Evolutionary conservation across 345 rosid species (phyloP).

Genomic region (Gossypium thurberi): DNA sequence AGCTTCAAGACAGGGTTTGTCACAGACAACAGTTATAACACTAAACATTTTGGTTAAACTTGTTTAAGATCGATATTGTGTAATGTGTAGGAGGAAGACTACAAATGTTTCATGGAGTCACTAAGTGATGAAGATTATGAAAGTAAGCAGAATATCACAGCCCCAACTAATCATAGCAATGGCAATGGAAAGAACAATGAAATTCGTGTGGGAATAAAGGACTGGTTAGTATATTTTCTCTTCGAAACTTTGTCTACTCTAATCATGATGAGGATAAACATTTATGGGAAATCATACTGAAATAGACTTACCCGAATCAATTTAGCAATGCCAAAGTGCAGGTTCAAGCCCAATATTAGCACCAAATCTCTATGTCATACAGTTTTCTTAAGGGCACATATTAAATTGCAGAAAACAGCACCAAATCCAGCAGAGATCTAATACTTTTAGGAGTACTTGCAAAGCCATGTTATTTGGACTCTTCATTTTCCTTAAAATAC

Average conservation of each 20-base stretch:
- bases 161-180: not conserved
- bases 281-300: not conserved
- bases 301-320: not conserved
- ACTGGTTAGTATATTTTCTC: slow-evolving; percentile 52
- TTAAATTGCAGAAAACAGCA: not conserved
- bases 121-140: slow-evolving; percentile 35
- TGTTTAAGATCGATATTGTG: slow-evolving; percentile 1
- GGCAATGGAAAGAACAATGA: slow-evolving; percentile 21
- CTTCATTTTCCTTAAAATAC: not conserved
- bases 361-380: not conserved
- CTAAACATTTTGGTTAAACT: not conserved
- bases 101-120: slow-evolving; percentile 53
- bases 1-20: slow-evolving; percentile 8
- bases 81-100: slow-evolving; percentile 61
- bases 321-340: not conserved
- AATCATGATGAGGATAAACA: not conserved
- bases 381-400: not conserved
- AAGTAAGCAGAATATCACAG: not conserved
- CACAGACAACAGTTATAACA: not conserved
- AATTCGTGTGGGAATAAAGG: slow-evolving; percentile 61
- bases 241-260: not conserved
- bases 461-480: not conserved
- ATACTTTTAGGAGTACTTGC: not conserved
- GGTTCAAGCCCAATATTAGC: not conserved
- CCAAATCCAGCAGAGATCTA: not conserved